Base-by-base conservation (phyloP, 2,329 filamentous ascomycete genomes). In the Blastomyces emzantsi region DNA sequence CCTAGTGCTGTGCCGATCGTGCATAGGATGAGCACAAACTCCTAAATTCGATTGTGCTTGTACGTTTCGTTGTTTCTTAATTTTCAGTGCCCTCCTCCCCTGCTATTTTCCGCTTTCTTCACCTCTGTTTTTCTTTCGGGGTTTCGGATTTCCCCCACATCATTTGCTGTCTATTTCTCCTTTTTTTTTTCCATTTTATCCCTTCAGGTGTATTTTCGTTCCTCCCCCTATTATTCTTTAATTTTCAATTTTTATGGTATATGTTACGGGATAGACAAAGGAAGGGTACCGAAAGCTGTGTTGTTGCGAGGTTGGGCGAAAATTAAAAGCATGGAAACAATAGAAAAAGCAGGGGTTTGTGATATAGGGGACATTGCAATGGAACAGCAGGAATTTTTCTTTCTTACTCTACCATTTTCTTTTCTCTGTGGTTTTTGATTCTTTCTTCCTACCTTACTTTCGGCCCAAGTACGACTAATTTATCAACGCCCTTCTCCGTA, bases 1-100 rank as follows among this genome's bases (percentile, higher is more conserved):
- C 90, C 92, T 0, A 92, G 89, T 70, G 92, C 91, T 8, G 92
- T 97, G 52, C 89, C 92, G 13, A 86, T 88, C 58, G 84, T 89
- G 62, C 85, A 89, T 77, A 80, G 87, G 62, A 76, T 87, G 71
- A 83, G 80, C 67, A 78, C 75, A 39, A 77, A 77, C 49, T 63
- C 64, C 43, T 62, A 33, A 61, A 11, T 13, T 54, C 51, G n/a
- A 11, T n/a, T 5, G 49, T 30, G 28, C 25, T 17, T 52, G 22
- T 52, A 17, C 25, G 25, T 52, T 25, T 15, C 11, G 15, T 30
- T 28, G 15, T 25, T 30, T 52, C 25, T 28, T 52, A 11, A 13
- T 30, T 49, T 60, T 39, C 9, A 39, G 36, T 45, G 2, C 19
- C 43, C 7, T 25, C 25, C 22, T 63, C 47, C 33, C 30, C 41